Evolutionary conservation across 2,329 filamentous ascomycete species (phyloP), one percentile per base, ranked within the genome.

Genomic region (Trematosphaeria pertusa): DNA sequence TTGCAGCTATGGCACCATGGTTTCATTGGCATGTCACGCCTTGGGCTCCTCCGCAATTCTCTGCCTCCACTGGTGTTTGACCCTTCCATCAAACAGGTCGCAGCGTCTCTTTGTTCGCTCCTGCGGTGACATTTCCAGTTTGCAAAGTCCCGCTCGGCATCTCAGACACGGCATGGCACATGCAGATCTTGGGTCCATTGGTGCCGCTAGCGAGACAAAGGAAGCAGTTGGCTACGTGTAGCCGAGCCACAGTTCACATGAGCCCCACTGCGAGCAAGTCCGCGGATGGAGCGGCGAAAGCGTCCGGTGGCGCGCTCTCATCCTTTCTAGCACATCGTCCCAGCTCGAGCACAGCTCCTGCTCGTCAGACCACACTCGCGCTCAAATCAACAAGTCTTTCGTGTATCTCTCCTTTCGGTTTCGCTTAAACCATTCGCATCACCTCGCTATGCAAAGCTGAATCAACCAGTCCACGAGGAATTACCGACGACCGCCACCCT

Each of bases 201-300:
- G 37, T 37, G 37, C 43, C 35, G 52, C 52, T 55, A 55, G 33
- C 44, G 36, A 24, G 18, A 48, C 37, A 47, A 40, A 50, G 40
- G 15, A 50, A 42, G 35, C 18, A 48, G 31, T 15, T 32, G 22
- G 22, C 37, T 22, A 26, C 22, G 3, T 15, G 37, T 28, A 28
- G 24, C 24, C 24, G 24, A 28, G 12, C 24, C 12, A 28, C 7
- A 8, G 24, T 28, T 12, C 24, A 28, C 24, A 28, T 28, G 24
- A 28, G 7, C 8, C 24, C 8, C 24, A 28, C 24, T n/a, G n/a
- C n/a, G n/a, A n/a, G n/a, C n/a, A n/a, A n/a, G n/a, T n/a, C n/a
- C n/a, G n/a, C n/a, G n/a, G n/a, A n/a, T n/a, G n/a, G n/a, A n/a
- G n/a, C n/a, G n/a, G n/a, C n/a, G n/a, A n/a, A n/a, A n/a, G n/a